These are phyloP conservation scores for Fusarium udum DNA, from an alignment of 2,329 filamentous ascomycete species.

Conservation along the genomic window DNA sequence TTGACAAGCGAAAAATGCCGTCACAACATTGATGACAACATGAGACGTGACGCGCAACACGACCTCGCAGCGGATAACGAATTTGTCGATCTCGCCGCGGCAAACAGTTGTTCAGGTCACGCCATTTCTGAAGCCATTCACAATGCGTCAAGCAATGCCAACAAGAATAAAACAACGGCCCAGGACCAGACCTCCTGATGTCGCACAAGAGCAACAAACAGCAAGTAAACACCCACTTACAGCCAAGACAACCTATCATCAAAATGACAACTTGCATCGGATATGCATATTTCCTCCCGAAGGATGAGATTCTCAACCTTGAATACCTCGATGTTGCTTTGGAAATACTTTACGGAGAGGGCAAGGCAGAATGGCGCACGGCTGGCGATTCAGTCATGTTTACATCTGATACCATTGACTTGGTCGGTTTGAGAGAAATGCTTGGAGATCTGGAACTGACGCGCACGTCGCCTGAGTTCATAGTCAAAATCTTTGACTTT, in stretches of 20 bases:
- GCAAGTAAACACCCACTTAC: fast-evolving
- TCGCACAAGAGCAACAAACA: not conserved
- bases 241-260: fast-evolving
- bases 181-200: fast-evolving
- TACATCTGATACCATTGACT: fast-evolving
- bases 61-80: not conserved
- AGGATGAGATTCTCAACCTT: not conserved
- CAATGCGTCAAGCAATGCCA: fast-evolving
- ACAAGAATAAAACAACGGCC: not conserved
- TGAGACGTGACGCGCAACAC: not conserved
- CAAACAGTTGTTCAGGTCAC: not conserved
- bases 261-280: not conserved
- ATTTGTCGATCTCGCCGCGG: fast-evolving
- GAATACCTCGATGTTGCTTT: not conserved
- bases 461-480: not conserved
- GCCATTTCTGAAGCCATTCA: not conserved
- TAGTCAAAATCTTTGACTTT: not conserved
- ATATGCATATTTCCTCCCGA: not conserved
- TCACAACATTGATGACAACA: not conserved
- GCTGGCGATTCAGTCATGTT: not conserved
- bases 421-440: not conserved
- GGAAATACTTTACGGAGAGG: not conserved
- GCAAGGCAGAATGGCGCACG: fast-evolving
- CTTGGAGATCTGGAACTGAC: not conserved
- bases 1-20: fast-evolving